Conservation (phyloP, 257 asterid genomes). For the Thymus quinquecostatus region DNA sequence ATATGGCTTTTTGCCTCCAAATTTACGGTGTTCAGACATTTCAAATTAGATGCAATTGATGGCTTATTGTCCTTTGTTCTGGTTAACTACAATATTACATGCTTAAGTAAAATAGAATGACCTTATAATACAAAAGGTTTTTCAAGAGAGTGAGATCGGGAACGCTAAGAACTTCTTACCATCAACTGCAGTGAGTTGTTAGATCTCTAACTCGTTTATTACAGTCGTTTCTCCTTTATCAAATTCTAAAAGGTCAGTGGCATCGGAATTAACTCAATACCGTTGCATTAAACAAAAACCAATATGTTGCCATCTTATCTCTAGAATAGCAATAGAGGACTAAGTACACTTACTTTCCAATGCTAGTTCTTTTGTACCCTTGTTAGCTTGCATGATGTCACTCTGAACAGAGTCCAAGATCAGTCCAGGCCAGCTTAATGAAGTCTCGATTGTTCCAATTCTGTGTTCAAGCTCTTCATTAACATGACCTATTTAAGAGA, state of each 20-base stretch:
- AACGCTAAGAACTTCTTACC: constrained; percentile 52
- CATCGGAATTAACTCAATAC: constrained; percentile 1
- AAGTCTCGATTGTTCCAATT: constrained; percentile 82
- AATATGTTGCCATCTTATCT: constrained; percentile 8
- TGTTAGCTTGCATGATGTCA: constrained; percentile 85
- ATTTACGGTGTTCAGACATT: not conserved
- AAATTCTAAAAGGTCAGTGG: constrained; percentile 9
- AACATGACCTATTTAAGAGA: constrained; percentile 61
- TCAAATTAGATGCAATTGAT: constrained; percentile 35
- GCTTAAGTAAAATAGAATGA: constrained; percentile 31
- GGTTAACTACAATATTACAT: constrained; percentile 34
- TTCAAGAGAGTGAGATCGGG: constrained; percentile 29
- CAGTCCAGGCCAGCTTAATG: constrained; percentile 77
- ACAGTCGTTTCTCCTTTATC: constrained; percentile 17
- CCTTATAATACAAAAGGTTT: constrained; percentile 18
- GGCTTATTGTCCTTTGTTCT: constrained; percentile 85
- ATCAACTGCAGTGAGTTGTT: constrained; percentile 50
- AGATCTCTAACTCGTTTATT: not conserved
- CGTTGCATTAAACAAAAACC: constrained; percentile 25
- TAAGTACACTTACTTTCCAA: constrained; percentile 64
- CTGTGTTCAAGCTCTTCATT: constrained; percentile 86
- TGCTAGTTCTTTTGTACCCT: constrained; percentile 77
- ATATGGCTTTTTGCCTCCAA: not conserved
- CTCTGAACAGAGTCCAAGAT: constrained; percentile 85
- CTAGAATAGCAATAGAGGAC: constrained; percentile 13